Evolutionary conservation across 2,329 filamentous ascomycete genomes (phyloP).

Genomic region (Aspergillus terreus): DNA sequence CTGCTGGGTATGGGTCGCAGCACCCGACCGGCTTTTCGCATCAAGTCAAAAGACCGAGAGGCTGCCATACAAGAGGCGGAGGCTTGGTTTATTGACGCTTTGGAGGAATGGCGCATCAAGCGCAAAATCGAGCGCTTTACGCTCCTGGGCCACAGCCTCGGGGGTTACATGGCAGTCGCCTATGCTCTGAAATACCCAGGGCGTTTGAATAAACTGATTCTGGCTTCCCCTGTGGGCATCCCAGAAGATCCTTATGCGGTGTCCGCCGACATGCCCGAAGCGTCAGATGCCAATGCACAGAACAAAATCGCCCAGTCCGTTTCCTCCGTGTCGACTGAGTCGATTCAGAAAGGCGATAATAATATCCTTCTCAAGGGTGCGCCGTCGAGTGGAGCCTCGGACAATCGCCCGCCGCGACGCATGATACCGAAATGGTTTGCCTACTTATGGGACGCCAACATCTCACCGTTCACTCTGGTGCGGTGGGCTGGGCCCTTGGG

Average conservation of each 20-base stretch:
- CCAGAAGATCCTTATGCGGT: conserved; percentile 92
- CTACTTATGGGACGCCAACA: conserved; percentile 95
- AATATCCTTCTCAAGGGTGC: conserved; percentile 51
- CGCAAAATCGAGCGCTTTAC: conserved; percentile 92
- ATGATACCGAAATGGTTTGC: conserved; percentile 80
- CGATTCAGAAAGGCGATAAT: conserved; percentile 39
- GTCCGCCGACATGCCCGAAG: conserved; percentile 73
- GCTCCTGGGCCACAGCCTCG: conserved; percentile 85
- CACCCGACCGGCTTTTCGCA: conserved; percentile 75
- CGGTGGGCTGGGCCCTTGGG: conserved; percentile 85
- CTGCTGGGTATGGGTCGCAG: conserved; percentile 94
- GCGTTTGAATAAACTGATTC: conserved; percentile 88
- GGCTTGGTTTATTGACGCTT: conserved; percentile 89
- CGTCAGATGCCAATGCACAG: conserved; percentile 71
- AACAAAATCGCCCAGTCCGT: conserved; percentile 34
- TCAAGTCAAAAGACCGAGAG: conserved; percentile 75
- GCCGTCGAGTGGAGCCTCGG: conserved; percentile 16
- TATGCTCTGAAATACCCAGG: conserved; percentile 97
- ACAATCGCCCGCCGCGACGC: conserved; percentile 48
- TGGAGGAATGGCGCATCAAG: conserved; percentile 92
- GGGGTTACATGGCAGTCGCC: conserved; percentile 90
- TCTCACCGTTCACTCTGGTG: conserved; percentile 89
- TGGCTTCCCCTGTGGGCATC: conserved; percentile 90
- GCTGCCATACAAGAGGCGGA: conserved; percentile 85
- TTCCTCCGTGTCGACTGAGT: conserved; percentile 16